Base-by-base conservation (phyloP, 257 asterid genomes). In the Linderniella brevidens region DNA sequence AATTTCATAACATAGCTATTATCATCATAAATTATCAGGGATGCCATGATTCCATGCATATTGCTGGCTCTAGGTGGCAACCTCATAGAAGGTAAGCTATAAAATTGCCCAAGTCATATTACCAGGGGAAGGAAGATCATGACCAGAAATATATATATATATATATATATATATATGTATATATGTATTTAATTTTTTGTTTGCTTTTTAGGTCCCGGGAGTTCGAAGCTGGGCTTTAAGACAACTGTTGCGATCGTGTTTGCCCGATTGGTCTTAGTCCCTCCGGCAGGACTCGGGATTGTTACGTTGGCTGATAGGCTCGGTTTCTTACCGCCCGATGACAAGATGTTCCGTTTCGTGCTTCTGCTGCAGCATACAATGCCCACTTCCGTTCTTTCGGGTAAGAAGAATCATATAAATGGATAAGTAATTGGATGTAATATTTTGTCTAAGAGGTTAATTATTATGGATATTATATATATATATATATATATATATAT, bases 11-110 rank as follows among this genome's bases (percentile, higher is more conserved):
- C 32, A 6, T 25, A 25, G 3, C 6, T 25, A 25, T 25, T 25
- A 35, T 32, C 45, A 35, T 36, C 16, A 17, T 41, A 49, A 15
- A 42, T 78, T 62, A 39, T 51, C 83, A 90, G 98, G 66, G 96
- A 85, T 19, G 99, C 99, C 47, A 90, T 85, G 94, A 85, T 90
- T 54, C 99, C 99, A 15, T 85, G 96, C 78, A 90, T 90, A 71
- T 57, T 90, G 57, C 59, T 90, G 83, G 99, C 99, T 50, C 63
- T 90, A 72, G 99, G 96, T 61, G 99, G 99, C 68, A 90, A 90
- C 75, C 94, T 90, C 8, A 76, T 90, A 11, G 79, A 90, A 32
- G 99, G 98, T 81, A 64, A 71, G 42, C 39, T n/a, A n/a, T n/a
- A n/a, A n/a, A n/a, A n/a, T n/a, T n/a, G n/a, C n/a, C n/a, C n/a